Evolutionary conservation across 148 eudicot species (phyloP), one percentile per base, ranked within the genome.

Genomic region (Camellia japonica): DNA sequence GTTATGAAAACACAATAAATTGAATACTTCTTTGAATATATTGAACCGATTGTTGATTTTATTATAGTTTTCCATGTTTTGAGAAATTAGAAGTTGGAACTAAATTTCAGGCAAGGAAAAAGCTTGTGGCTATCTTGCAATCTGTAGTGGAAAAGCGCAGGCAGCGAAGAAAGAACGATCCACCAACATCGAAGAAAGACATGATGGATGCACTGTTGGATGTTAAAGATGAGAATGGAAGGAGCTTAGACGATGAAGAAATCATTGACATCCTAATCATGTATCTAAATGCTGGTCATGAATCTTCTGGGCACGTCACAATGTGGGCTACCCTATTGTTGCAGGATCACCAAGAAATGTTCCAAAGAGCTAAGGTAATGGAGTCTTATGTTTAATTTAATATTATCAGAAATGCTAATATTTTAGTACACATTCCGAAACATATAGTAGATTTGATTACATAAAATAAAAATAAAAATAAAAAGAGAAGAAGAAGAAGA

Each of bases 271-370:
- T 90, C 14, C 74, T 94, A 59, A 71, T 94, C 5, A 91, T 93
- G 95, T 94, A 94, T 85, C 79, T 93, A 55, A 94, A 93, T 85
- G 98, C 97, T 12, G 95, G 97, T 47, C 98, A 94, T 86, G 97
- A 94, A 85, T 93, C 98, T 44, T 94, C 98, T 3, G 98, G 90
- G 60, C 97, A 94, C 68, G 88, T 88, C 70, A 88, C 88, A 16
- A 94, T 84, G 88, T 94, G 98, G 98, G 93, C 97, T 18, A 86
- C 92, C 44, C 70, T 90, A 58, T 83, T 91, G 42, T 76, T 94
- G 64, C 95, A 90, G 82, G 81, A 88, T 23, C 84, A 94, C 63
- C 98, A 97, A 20, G 85, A 93, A 78, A 19, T 83, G 20, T 81
- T 94, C 20, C 70, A 83, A 79, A 89, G 76, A 76, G 98, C 97